phyloP scores from a whole-genome alignment of 164 flowering plant species.

The Vitis rotundifolia region DNA sequence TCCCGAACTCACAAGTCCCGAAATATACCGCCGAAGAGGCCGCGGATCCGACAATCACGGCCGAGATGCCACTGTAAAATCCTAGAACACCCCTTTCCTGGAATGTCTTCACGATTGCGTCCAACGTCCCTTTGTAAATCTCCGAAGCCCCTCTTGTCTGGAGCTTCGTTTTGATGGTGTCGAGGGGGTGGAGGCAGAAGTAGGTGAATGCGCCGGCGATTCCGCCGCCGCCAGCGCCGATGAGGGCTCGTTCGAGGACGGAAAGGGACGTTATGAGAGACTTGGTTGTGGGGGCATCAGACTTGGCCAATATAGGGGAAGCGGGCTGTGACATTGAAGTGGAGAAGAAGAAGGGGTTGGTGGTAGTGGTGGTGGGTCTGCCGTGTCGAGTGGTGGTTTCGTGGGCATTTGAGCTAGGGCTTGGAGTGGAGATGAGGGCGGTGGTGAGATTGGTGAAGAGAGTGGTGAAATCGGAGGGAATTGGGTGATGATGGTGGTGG shows the following conservation, averaged over 20 bases:
- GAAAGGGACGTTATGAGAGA: conserved; percentile 48
- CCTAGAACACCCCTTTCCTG: conserved; percentile 70
- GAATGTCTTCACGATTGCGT: conserved; percentile 80
- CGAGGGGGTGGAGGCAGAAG: conserved; percentile 83
- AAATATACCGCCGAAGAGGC: conserved; percentile 89
- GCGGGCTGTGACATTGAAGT: conserved; percentile 19
- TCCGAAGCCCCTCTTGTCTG: conserved; percentile 79
- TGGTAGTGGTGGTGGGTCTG: not conserved
- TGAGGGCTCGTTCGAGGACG: conserved; percentile 64
- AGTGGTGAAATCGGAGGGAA: conserved; percentile 28
- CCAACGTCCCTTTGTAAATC: conserved; percentile 62
- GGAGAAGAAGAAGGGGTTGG: conserved; percentile 21
- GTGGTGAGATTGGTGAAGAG: conserved; percentile 19
- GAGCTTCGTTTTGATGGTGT: conserved; percentile 89
- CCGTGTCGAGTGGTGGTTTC: conserved; percentile 3
- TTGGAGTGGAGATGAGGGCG: not conserved
- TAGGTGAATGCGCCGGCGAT: conserved; percentile 94
- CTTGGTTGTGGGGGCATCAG: conserved; percentile 31
- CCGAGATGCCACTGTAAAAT: conserved; percentile 90
- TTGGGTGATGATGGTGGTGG: conserved; percentile 23
- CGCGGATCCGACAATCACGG: conserved; percentile 86
- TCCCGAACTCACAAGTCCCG: conserved; percentile 96
- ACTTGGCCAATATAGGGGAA: conserved; percentile 28
- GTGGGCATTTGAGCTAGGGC: conserved; percentile 7
- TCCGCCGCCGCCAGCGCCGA: conserved; percentile 87